Conservation (phyloP, 306 rosid genomes). For the Psophocarpus tetragonolobus region DNA sequence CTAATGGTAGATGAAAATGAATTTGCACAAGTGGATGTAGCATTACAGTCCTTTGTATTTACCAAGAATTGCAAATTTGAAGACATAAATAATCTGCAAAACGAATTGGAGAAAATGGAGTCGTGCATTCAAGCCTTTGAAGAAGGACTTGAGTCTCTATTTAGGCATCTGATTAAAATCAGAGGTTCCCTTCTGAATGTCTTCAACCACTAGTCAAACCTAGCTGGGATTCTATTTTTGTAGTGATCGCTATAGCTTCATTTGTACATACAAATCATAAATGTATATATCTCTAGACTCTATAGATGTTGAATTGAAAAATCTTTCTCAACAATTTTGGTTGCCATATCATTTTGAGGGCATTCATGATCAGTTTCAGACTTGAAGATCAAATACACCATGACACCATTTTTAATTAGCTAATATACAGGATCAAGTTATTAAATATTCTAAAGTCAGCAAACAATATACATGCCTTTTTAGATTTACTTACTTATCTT, state of each 20-base stretch:
- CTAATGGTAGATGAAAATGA: conserved; percentile 22
- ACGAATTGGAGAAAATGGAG: conserved; percentile 35
- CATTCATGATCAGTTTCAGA: not conserved
- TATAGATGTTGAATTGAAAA: not conserved
- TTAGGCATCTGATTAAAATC: conserved; percentile 39
- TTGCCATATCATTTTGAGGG: not conserved
- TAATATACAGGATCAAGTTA: not conserved
- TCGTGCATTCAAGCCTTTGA: conserved; percentile 38
- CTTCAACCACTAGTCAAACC: conserved; percentile 28
- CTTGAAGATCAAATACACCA: not conserved
- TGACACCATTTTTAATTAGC: not conserved
- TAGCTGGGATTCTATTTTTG: conserved; percentile 17
- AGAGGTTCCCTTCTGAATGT: conserved; percentile 40
- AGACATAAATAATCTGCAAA: conserved; percentile 10
- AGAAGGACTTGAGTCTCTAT: conserved; percentile 40
- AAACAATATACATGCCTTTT: not conserved
- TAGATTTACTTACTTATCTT: not conserved
- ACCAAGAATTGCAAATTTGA: conserved; percentile 22
- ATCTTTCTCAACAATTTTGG: not conserved
- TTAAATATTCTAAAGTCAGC: not conserved
- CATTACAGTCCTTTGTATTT: not conserved
- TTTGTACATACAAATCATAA: conserved; percentile 29
- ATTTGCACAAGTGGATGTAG: conserved; percentile 20
- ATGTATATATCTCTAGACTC: conserved; percentile 3
- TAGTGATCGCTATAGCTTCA: not conserved